Base-by-base conservation (phyloP, 768 basidiomycete species). In the Phylloporus sp. region DNA sequence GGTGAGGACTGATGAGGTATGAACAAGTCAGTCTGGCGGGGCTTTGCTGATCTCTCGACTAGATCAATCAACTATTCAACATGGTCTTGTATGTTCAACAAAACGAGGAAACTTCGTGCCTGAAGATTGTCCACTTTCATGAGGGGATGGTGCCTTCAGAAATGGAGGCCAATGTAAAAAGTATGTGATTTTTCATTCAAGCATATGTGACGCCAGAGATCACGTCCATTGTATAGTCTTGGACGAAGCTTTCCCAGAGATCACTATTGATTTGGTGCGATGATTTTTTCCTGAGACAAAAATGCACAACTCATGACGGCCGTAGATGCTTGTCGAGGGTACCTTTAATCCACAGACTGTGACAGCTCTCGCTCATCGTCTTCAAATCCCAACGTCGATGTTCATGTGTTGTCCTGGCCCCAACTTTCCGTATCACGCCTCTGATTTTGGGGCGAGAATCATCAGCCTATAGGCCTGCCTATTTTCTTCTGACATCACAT, bases 71-170 rank as follows among this genome's bases (percentile, higher is more conserved):
- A 31, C 57, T 89, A 4, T 80, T 87, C 52, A 76, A 79, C 45
- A 82, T 83, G 75, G 72, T 88, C 26, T 67, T 82, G 12, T 89
- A 89, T 56, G 83, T 87, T 3, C 69, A 72, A 36, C 71, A 74
- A 50, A 88, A 86, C 58, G 87, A 90, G 64, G 81, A 84, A 57
- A 89, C 88, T 0, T 77, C 84, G 0, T 75, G 79, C 57, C 58
- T 89, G 49, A 86, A 86, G 67, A 76, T 89, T 12, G 74, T 88
- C 4, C 85, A 88, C 58, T 87, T 86, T 58, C 73, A 77, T 50
- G 76, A 82, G 24, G 72, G 68, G 22, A 79, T 78, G 27, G 72
- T 82, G 23, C 87, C 87, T 1, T 82, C 82, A 0, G 88, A 90
- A 59, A 67, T 90, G 58, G 86, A 84, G 62, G 84, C 85, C 5